A percentile compares a stretch with the other conserved stretches of the same genome.
Evolutionary conservation across 257 asterid species (phyloP).

Genomic region (Catharanthus roseus): DNA sequence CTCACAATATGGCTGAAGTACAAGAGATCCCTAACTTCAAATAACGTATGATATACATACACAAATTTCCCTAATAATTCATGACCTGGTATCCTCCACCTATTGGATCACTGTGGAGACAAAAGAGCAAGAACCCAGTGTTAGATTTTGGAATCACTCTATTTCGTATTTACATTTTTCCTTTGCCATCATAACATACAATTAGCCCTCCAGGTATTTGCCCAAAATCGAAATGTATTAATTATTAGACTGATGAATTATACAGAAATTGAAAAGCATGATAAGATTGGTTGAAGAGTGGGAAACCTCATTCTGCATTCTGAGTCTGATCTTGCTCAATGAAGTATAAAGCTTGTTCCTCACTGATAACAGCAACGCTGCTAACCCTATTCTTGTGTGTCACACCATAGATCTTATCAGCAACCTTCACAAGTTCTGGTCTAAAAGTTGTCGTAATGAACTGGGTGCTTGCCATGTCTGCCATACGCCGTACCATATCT

Average conservation of each 20-base stretch:
- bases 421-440: conserved; percentile 90
- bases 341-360: conserved; percentile 77
- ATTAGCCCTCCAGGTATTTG: too few species aligned
- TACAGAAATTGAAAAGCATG: neutral
- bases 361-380: conserved; percentile 61
- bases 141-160: too few species aligned
- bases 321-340: conserved; percentile 89
- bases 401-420: conserved; percentile 93
- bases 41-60: too few species aligned
- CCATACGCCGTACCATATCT: conserved; percentile 96
- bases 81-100: too few species aligned
- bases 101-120: too few species aligned
- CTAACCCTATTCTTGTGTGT: conserved; percentile 89
- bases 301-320: conserved; percentile 54
- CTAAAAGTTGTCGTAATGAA: conserved; percentile 90
- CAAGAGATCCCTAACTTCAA: too few species aligned
- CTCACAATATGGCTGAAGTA: too few species aligned
- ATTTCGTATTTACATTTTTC: too few species aligned
- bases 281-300: neutral
- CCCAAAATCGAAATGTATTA: too few species aligned
- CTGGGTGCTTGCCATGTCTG: conserved; percentile 84
- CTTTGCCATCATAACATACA: too few species aligned
- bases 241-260: neutral
- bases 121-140: too few species aligned
- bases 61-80: too few species aligned